Evolutionary conservation across 768 basidiomycete species (phyloP).

Genomic region (Podaxis sp.): DNA sequence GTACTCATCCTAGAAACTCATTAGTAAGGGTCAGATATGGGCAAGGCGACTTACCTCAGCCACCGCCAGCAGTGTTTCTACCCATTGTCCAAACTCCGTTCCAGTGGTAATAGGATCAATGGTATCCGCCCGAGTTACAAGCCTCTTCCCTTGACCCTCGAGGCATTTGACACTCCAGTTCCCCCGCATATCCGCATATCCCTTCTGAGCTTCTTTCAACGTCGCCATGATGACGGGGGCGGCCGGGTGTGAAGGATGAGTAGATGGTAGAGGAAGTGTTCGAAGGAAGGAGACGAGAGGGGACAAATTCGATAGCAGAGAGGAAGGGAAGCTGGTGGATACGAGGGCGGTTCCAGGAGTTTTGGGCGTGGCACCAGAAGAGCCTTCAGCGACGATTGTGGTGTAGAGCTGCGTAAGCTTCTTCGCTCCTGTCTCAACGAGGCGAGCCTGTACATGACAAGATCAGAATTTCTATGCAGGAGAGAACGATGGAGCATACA

Average conservation of each 20-base stretch:
- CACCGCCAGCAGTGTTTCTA: conserved; percentile 59
- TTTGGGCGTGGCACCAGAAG: conserved; percentile 64
- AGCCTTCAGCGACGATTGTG: conserved; percentile 85
- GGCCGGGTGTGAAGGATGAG: conserved; percentile 83
- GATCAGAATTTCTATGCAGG: not conserved
- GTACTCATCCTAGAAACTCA: conserved; percentile 58
- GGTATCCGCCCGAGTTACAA: conserved; percentile 69
- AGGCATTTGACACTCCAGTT: conserved; percentile 74
- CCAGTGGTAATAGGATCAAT: conserved; percentile 65
- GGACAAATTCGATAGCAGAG: conserved; percentile 48
- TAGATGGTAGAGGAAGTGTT: conserved; percentile 69
- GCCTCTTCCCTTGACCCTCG: conserved; percentile 66
- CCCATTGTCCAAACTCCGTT: conserved; percentile 71
- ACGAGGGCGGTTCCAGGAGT: conserved; percentile 1
- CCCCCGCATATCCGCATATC: conserved; percentile 86
- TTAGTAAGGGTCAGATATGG: not conserved
- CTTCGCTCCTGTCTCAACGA: conserved; percentile 81
- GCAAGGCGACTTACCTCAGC: conserved; percentile 50
- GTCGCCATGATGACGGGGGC: conserved; percentile 61
- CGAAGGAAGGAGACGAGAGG: conserved; percentile 72
- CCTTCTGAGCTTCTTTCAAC: conserved; percentile 73
- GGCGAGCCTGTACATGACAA: conserved; percentile 44
- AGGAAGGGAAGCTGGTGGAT: conserved; percentile 49
- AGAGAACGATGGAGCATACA: conserved; percentile 28
- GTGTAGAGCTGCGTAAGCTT: conserved; percentile 81